Evolutionary conservation across 345 rosid genomes (phyloP).

Genomic region (Physaria fendleri): DNA sequence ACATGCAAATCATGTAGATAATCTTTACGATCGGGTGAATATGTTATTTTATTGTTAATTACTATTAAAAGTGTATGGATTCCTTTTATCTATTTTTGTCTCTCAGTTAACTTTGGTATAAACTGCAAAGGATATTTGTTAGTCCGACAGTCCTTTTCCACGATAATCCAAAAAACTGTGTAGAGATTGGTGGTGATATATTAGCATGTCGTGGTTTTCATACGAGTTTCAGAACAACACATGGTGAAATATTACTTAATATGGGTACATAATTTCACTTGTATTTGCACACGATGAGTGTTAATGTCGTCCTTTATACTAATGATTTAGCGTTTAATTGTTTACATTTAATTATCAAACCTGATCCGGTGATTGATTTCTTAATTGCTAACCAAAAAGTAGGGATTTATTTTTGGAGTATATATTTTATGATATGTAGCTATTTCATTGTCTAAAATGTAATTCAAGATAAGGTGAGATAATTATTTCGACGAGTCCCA

Average conservation of each 20-base stretch:
- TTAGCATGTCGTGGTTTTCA: conserved; percentile 24
- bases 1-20: too few species aligned
- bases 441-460: background rate
- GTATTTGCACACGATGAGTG: background rate
- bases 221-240: conserved; percentile 77
- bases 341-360: conserved; percentile 47
- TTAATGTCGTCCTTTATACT: background rate
- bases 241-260: conserved; percentile 83
- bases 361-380: conserved; percentile 78
- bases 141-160: conserved; percentile 22
- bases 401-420: conserved; percentile 41
- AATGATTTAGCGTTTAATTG: background rate
- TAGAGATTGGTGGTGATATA: conserved; percentile 6
- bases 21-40: too few species aligned
- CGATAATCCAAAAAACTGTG: background rate
- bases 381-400: conserved; percentile 58
- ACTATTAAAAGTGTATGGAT: background rate
- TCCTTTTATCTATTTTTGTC: background rate
- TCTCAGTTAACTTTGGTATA: too few species aligned
- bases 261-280: conserved; percentile 51
- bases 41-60: too few species aligned
- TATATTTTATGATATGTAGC: background rate
- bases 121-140: conserved; percentile 63
- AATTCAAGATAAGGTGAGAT: too few species aligned
- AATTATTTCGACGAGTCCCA: too few species aligned